Conservation (phyloP, 768 basidiomycete species). For the Termitomyces bulborhizus region DNA sequence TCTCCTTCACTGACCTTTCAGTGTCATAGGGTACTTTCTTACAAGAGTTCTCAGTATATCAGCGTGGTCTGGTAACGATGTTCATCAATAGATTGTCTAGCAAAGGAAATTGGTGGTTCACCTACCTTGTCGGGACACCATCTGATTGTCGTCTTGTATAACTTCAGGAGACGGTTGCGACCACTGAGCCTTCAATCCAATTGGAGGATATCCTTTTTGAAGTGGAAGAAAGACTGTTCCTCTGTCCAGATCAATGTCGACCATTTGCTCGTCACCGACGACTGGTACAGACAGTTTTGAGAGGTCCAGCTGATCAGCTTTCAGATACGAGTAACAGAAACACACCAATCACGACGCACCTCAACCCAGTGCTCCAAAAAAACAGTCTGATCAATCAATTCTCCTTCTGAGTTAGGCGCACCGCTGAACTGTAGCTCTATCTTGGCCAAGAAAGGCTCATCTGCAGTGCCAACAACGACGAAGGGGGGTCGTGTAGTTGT, state of each 20-base stretch:
- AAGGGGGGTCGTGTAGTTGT: slow-evolving; percentile 34
- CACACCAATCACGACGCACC: slow-evolving; percentile 22
- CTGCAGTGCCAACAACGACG: slow-evolving; percentile 34
- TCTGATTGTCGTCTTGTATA: neutral
- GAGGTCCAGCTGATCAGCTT: slow-evolving; percentile 32
- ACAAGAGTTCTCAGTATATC: slow-evolving; percentile 25
- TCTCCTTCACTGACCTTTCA: slow-evolving; percentile 25
- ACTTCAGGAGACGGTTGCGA: slow-evolving; percentile 1
- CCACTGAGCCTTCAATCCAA: slow-evolving; percentile 34
- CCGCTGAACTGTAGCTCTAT: slow-evolving; percentile 40
- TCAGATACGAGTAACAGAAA: neutral
- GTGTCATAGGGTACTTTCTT: slow-evolving; percentile 36
- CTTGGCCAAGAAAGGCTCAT: slow-evolving; percentile 39
- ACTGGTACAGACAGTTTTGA: slow-evolving; percentile 24
- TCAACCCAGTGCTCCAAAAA: slow-evolving; percentile 52
- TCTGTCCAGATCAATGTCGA: slow-evolving; percentile 49
- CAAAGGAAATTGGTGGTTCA: neutral
- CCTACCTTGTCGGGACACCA: slow-evolving; percentile 1
- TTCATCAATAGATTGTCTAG: neutral
- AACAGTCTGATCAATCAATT: slow-evolving; percentile 25
- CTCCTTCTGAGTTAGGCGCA: slow-evolving; percentile 16
- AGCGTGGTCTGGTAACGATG: slow-evolving; percentile 14
- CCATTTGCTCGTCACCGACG: slow-evolving; percentile 42
- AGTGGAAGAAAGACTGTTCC: slow-evolving; percentile 33
- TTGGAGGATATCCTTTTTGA: slow-evolving; percentile 23